Conservation (phyloP, 73 alveolate species). For the Stentor coeruleus region DNA sequence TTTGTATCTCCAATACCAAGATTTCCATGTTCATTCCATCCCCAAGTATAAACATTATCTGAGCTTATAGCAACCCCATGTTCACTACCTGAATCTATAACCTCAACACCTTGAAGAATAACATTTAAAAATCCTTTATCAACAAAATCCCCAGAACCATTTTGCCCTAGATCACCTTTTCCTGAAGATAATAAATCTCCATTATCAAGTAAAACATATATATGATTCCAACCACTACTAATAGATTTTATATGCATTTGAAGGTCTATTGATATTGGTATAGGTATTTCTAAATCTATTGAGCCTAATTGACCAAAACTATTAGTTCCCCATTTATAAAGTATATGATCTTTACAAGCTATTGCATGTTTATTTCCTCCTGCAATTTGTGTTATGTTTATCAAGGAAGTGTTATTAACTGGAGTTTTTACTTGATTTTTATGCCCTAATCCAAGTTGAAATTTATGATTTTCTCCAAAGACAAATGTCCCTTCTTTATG, state of each 20-base stretch:
- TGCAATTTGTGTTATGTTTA: neutral
- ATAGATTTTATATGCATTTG: neutral
- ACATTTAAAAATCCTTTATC: neutral
- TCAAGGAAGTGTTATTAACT: neutral
- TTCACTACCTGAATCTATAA: neutral
- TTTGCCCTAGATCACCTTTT: constrained; percentile 12
- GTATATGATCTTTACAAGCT: neutral
- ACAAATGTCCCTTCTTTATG: neutral
- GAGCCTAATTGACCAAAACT: constrained; percentile 2
- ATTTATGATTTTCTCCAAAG: constrained; percentile 14
- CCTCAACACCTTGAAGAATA: neutral
- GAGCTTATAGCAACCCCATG: neutral
- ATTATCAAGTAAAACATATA: neutral
- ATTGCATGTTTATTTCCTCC: constrained; percentile 9
- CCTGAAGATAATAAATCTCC: neutral
- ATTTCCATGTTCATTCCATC: constrained; percentile 22
- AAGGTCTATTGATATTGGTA: neutral
- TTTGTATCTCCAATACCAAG: neutral
- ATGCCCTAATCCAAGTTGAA: neutral
- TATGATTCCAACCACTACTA: constrained; percentile 12
- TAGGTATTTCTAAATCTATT: neutral
- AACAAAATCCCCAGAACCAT: neutral
- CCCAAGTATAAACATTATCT: neutral
- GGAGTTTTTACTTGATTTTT: neutral
- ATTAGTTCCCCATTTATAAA: neutral